Evolutionary conservation across 305 asterid genomes (phyloP), one percentile per base, ranked within the genome.

Genomic region (Solanum hybrid): DNA sequence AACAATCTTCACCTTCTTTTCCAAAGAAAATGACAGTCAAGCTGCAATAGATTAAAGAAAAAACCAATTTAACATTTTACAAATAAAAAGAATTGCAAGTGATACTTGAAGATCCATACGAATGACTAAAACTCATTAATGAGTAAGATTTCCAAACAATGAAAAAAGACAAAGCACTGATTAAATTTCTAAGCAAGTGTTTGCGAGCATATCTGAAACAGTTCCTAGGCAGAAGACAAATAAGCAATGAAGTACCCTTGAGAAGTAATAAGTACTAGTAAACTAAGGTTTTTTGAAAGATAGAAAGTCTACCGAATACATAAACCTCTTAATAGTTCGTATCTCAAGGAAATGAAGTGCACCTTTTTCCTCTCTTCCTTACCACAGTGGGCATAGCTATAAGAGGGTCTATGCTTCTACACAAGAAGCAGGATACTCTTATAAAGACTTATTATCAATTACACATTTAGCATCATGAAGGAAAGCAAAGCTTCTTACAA

Each of bases 1-100:
- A 89, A 92, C 99, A 97, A 91, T 92, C 95, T 92, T 97, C 97
- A 26, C 98, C 97, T 93, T 97, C 99, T 93, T 95, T 96, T 20
- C 97, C 99, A 90, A 97, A 98, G 94, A 97, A 97, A 87, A 94
- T 89, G 89, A 97, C 88, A 29, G 96, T 96, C 89, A 98, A 95
- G 94, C 99, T 98, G 98, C 94, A 88, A 46, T 83, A 39, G 89
- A 91, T 87, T n/a, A 87, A 87, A 24, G 40, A 79, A 73, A 85
- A 40, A 88, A 74, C 64, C 87, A 12, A 33, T 87, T 57, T 29
- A 10, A 36, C 20, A 73, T 29, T 28, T 28, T 42, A 40, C 40
- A 28, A 71, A 4, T 39, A 28, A 80, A 39, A 36, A 5, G 5
- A 81, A 3, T 81, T 81, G 14, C 24, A 14, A 31, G 12, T 40